Conservation (phyloP, 345 rosid species). For the Erodium maritimum region DNA sequence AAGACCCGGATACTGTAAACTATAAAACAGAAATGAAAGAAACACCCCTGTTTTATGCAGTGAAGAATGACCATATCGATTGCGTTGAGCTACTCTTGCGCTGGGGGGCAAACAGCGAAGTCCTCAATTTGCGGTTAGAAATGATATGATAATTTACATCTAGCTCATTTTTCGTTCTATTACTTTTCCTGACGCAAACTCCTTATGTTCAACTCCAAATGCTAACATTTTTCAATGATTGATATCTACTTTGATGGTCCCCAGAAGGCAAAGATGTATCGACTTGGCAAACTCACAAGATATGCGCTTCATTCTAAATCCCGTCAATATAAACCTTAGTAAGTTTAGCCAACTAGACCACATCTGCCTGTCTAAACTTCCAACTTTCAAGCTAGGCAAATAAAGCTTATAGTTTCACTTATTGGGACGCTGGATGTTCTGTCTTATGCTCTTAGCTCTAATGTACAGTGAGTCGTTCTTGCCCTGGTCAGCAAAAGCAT, state of each 20-base stretch:
- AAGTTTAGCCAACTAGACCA: conserved; percentile 21
- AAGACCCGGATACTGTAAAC: conserved; percentile 41
- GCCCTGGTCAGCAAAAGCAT: conserved; percentile 21
- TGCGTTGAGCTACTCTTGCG: conserved; percentile 66
- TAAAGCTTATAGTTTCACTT: not conserved
- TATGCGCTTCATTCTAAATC: conserved; percentile 62
- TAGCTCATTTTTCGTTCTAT: conserved; percentile 4
- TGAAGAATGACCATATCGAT: conserved; percentile 49
- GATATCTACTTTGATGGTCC: conserved; percentile 3
- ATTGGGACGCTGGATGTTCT: conserved; percentile 5
- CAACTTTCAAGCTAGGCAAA: too few species aligned
- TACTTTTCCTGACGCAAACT: not conserved
- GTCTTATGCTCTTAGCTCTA: conserved; percentile 13
- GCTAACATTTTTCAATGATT: conserved; percentile 8
- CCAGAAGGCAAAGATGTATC: conserved; percentile 68
- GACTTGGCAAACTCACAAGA: conserved; percentile 79
- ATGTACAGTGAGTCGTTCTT: conserved; percentile 36
- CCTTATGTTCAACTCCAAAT: conserved; percentile 5
- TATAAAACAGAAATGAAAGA: conserved; percentile 50
- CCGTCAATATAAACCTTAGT: conserved; percentile 47
- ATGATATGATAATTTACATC: conserved; percentile 2
- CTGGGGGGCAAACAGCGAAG: conserved; percentile 57
- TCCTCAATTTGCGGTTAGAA: conserved; percentile 66
- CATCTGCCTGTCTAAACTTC: not conserved
- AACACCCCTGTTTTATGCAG: conserved; percentile 79